Percentiles rank a stretch among this genome's conserved stretches.
Conservation (phyloP, 73 alveolate species). For the Stentor roeselii region DNA sequence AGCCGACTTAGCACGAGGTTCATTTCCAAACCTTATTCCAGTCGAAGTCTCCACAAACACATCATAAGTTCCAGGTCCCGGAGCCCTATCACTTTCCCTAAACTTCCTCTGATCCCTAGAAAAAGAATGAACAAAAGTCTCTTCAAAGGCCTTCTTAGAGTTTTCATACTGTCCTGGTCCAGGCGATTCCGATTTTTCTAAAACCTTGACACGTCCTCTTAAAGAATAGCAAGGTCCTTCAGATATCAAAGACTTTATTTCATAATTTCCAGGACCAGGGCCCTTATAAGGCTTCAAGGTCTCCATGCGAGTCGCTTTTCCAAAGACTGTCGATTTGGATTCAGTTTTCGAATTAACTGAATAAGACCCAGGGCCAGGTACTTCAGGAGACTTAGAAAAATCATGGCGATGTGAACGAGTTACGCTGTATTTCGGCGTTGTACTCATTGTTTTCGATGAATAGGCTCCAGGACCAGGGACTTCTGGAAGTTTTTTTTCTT, state of each 20-base stretch:
- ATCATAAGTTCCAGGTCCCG: constrained; percentile 21
- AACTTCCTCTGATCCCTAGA: not conserved
- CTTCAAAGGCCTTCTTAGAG: not conserved
- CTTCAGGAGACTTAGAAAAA: not conserved
- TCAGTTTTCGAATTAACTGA: no score
- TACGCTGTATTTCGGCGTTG: not conserved
- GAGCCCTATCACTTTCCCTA: not conserved
- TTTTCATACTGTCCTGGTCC: constrained; percentile 18
- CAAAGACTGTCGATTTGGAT: not conserved
- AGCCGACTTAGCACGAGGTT: not conserved
- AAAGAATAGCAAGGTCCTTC: constrained; percentile 4
- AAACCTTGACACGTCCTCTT: not conserved
- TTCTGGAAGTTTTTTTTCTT: not conserved
- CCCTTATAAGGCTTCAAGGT: not conserved
- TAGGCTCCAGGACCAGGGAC: not conserved
- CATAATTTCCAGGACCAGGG: constrained; percentile 18
- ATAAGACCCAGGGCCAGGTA: not conserved
- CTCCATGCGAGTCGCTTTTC: not conserved
- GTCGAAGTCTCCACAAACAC: not conserved
- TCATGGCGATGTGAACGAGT: not conserved
- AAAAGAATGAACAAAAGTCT: not conserved
- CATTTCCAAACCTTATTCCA: not conserved
- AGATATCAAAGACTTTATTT: not conserved
- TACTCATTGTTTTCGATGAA: not conserved
- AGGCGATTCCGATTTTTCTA: not conserved